These are phyloP conservation scores for Harrya chromipes DNA, from an alignment of 768 basidiomycete genomes.

Conservation along the genomic window DNA sequence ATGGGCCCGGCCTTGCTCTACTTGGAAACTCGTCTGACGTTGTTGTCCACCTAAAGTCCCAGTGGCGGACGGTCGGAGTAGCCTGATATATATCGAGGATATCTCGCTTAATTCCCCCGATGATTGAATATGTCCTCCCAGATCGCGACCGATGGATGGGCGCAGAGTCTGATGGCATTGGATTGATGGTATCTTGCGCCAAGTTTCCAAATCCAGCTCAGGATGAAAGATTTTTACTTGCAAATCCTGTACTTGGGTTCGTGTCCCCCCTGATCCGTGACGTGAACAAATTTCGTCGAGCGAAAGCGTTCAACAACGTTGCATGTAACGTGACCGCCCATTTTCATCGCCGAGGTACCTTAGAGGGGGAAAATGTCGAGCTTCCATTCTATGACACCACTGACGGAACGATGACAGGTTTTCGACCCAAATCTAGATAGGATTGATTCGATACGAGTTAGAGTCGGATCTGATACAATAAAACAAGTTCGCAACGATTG, in stretches of 20 bases:
- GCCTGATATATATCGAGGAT: background rate
- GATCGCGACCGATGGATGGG: background rate
- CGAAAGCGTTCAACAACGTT: constrained; percentile 12
- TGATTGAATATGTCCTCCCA: constrained; percentile 2
- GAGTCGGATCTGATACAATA: constrained; percentile 2
- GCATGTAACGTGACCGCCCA: constrained; percentile 7
- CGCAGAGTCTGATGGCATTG: background rate
- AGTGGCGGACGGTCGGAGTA: background rate
- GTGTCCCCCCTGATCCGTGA: constrained; percentile 14
- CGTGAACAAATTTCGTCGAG: constrained; percentile 12
- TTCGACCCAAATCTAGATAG: constrained; percentile 5
- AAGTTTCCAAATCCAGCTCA: background rate
- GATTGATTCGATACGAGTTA: background rate
- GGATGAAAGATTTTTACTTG: background rate
- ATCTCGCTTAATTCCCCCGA: background rate
- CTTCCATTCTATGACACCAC: constrained; percentile 18
- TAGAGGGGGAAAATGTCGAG: background rate
- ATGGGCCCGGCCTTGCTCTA: background rate
- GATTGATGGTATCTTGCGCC: background rate
- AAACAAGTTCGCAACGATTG: background rate
- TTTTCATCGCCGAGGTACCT: too few relatives aligned
- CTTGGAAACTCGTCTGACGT: background rate
- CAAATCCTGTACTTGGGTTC: background rate
- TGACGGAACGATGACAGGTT: constrained; percentile 6
- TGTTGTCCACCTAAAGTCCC: constrained; percentile 3